These are phyloP conservation scores for Tuber melanosporum DNA, from an alignment of 495 filamentous ascomycete species.

Conservation along the genomic window DNA sequence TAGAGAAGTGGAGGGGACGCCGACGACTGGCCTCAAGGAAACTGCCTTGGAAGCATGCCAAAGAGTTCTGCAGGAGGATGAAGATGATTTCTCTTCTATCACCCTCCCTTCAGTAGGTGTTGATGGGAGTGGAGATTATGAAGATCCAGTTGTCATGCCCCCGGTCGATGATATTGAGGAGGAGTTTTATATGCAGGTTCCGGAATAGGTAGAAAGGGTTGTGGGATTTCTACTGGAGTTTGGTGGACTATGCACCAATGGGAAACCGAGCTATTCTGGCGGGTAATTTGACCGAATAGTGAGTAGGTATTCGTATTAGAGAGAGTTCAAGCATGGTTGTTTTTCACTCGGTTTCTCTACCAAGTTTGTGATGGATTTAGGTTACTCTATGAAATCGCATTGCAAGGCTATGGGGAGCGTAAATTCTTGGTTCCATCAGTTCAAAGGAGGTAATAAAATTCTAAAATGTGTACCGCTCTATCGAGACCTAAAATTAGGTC, in stretches of 20 bases:
- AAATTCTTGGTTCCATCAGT: background rate
- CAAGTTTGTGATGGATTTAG: background rate
- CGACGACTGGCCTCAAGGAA: constrained; percentile 21
- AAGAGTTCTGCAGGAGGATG: constrained; percentile 34
- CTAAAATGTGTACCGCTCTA: background rate
- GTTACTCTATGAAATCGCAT: background rate
- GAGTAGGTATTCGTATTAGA: background rate
- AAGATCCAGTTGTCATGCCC: constrained; percentile 15
- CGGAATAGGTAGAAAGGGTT: background rate
- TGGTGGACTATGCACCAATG: background rate
- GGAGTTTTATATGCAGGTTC: constrained; percentile 34
- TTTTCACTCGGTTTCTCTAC: background rate
- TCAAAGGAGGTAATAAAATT: background rate
- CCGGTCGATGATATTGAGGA: constrained; percentile 27
- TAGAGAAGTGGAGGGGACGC: constrained; percentile 17
- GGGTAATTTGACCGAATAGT: background rate
- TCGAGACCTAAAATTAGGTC: background rate
- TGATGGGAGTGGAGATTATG: constrained; percentile 12
- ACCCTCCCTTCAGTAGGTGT: constrained; percentile 2
- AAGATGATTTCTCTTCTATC: constrained; percentile 13
- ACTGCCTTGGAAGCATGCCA: constrained; percentile 34
- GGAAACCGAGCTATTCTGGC: background rate
- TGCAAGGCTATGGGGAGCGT: background rate
- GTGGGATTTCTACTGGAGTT: background rate
- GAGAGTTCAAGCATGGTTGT: background rate